phyloP scores from a whole-genome alignment of 2,329 filamentous ascomycete genomes.

The Xylariaceae sp. region DNA sequence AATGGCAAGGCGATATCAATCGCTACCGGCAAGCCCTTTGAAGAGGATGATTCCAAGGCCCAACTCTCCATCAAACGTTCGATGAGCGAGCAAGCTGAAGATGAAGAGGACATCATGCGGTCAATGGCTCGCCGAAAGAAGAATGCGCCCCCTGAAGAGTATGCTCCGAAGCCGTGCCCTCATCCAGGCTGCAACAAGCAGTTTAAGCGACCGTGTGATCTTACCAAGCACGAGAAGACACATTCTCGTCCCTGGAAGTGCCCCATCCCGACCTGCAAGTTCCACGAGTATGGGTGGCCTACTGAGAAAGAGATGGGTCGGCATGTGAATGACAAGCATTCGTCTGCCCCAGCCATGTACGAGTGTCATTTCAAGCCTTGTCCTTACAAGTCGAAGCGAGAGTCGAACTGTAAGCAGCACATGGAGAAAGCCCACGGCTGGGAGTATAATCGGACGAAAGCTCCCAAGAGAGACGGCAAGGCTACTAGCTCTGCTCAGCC shows the following conservation, averaged over 20 bases:
- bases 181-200: constrained; percentile 75
- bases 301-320: constrained; percentile 97
- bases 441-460: constrained; percentile 88
- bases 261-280: constrained; percentile 73
- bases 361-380: constrained; percentile 78
- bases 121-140: constrained; percentile 97
- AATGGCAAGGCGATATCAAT: constrained; percentile 75
- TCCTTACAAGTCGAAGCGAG: constrained; percentile 88
- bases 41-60: constrained; percentile 38
- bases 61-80: constrained; percentile 56
- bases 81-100: constrained; percentile 61
- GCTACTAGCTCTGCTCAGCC: constrained; percentile 41
- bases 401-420: constrained; percentile 96
- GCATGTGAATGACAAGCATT: constrained; percentile 95
- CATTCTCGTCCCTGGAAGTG: constrained; percentile 97
- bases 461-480: constrained; percentile 58
- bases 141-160: constrained; percentile 77
- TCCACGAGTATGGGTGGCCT: constrained; percentile 83
- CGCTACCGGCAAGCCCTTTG: constrained; percentile 59
- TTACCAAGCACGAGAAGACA: constrained; percentile 97
- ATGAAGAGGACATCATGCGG: constrained; percentile 75
- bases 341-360: constrained; percentile 67
- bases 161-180: constrained; percentile 70
- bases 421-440: constrained; percentile 96
- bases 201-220: constrained; percentile 93